Percentiles rank a stretch among this genome's conserved stretches.
These are phyloP conservation scores for Mortierella sp. DNA, from an alignment of 371 early-diverging fungal species.

Conservation along the genomic window DNA sequence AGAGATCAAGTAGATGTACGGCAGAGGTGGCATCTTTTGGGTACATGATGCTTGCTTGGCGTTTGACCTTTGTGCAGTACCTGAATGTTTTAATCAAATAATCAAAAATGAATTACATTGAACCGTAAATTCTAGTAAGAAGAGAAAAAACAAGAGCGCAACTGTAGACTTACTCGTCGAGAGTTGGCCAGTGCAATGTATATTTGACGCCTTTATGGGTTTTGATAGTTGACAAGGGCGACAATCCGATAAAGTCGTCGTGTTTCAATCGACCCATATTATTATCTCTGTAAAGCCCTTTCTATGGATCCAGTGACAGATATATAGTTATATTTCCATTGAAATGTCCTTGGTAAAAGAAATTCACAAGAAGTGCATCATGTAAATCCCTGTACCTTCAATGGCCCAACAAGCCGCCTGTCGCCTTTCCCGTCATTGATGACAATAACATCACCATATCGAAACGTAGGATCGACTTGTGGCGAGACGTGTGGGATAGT, in stretches of 20 bases:
- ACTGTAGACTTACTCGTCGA: conserved; percentile 71
- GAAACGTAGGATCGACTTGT: conserved; percentile 37
- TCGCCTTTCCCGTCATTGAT: conserved; percentile 43
- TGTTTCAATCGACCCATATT: conserved; percentile 65
- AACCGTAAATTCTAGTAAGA: too few species aligned
- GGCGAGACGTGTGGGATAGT: conserved; percentile 17
- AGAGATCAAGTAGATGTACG: conserved; percentile 68
- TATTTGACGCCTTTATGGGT: conserved; percentile 64
- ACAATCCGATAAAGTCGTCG: conserved; percentile 62
- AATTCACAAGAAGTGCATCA: background rate
- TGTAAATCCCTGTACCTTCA: conserved; percentile 14
- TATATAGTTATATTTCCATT: background rate
- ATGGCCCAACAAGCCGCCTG: conserved; percentile 38
- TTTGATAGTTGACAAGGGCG: conserved; percentile 62
- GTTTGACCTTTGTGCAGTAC: conserved; percentile 68
- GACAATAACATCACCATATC: conserved; percentile 51
- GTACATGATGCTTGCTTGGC: conserved; percentile 81
- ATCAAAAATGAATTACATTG: background rate
- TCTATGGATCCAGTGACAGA: conserved; percentile 2
- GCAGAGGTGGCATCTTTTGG: conserved; percentile 82
- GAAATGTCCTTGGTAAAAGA: background rate
- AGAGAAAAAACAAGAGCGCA: background rate
- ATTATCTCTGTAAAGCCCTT: conserved; percentile 28
- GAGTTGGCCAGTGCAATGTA: conserved; percentile 76
- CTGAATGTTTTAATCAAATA: conserved; percentile 27